Base-by-base conservation (phyloP, 352 stramenopile species). In the Pythium sp. region DNA sequence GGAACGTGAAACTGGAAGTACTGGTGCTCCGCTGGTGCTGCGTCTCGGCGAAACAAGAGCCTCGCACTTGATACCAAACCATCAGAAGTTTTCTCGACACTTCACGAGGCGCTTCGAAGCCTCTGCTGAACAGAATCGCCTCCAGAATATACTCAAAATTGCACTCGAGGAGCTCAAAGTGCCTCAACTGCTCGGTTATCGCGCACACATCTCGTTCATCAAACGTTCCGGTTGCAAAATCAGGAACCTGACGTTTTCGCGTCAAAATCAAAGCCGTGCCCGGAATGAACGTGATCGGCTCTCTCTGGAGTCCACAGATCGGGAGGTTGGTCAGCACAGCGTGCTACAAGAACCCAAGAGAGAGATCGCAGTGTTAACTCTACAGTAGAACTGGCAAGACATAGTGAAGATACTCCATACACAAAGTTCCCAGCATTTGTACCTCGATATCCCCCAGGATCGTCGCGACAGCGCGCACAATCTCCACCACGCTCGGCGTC, bases 231-330 rank as follows among this genome's bases (percentile, higher is more conserved):
- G 22, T n/a, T 22, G 41, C 5, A 51, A 58, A 47, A 1, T 4
- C 49, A 5, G 5, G 28, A 8, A 28, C 8, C 5, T 46, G 41
- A 8, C 41, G 8, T 22, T 30, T 5, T n/a, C 24, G 34, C 1
- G 73, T 61, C 14, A 86, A n/a, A 0, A 87, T 28, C 36, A 89
- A 69, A 5, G 69, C 70, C 8, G 78, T 82, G 2, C 81, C 79
- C 0, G 74, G 64, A 6, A 71, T 46, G 53, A 85, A 86, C 11
- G 60, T 47, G 26, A 83, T 75, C 1, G 74, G 68, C 2, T 72
- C 70, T 2, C 56, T 66, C 30, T 86, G 77, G 5, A 82, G n/a
- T 2, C 60, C 71, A 3, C 46, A 41, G 38, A 84, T 71, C 15
- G 46, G 34, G 11, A 77, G 73, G 46, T 76, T 78, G 4, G 65